phyloP scores from a whole-genome alignment of 179 eudicot genomes.

The Beta corolliflora region DNA sequence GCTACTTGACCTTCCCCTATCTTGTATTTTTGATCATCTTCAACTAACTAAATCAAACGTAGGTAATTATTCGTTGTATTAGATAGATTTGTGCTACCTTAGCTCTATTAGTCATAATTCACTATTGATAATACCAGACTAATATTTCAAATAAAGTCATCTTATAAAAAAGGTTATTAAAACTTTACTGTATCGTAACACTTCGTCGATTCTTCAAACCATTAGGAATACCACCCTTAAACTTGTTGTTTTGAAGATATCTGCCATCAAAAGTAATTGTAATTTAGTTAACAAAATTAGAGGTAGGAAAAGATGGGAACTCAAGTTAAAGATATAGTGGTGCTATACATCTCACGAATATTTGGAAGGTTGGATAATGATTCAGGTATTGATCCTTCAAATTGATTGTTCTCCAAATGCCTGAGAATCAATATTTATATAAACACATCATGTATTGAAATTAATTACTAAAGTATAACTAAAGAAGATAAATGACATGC shows the following conservation, averaged over 20 bases:
- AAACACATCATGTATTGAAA: not conserved
- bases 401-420: constrained; percentile 83
- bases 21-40: too few relatives aligned
- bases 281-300: not conserved
- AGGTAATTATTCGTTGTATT: too few relatives aligned
- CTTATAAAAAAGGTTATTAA: not conserved
- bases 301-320: not conserved
- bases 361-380: constrained; percentile 60
- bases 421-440: constrained; percentile 28
- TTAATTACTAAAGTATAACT: not conserved
- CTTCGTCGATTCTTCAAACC: constrained; percentile 34
- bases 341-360: constrained; percentile 64
- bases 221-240: constrained; percentile 42
- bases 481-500: not conserved
- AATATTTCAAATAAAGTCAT: too few relatives aligned
- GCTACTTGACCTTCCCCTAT: too few relatives aligned
- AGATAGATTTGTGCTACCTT: too few relatives aligned
- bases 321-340: not conserved
- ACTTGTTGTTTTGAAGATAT: constrained; percentile 69
- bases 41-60: too few relatives aligned
- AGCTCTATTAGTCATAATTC: too few relatives aligned
- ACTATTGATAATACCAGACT: too few relatives aligned
- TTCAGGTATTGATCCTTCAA: constrained; percentile 69
- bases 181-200: constrained; percentile 3
- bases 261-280: constrained; percentile 37